A percentile compares a stretch with the other conserved stretches of the same genome.
These are phyloP conservation scores for Blastobotrys americana DNA, from an alignment of 805 yeast species.

Conservation along the genomic window DNA sequence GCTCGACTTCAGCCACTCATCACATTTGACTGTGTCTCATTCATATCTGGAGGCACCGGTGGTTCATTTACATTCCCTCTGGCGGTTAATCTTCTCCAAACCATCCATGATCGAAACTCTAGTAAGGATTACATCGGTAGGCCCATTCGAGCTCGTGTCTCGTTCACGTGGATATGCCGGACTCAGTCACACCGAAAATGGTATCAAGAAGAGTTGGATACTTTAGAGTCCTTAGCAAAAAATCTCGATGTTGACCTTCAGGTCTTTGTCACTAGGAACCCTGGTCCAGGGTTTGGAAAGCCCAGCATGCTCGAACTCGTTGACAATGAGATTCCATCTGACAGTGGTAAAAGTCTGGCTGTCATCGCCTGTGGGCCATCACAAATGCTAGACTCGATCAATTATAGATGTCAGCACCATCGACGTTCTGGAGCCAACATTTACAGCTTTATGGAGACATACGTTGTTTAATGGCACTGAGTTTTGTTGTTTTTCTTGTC, in stretches of 20 bases:
- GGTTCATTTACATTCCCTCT: conserved; percentile 42
- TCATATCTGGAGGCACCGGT: conserved; percentile 42
- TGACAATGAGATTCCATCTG: background rate
- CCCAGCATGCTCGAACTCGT: background rate
- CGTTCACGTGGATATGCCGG: background rate
- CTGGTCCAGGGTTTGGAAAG: background rate
- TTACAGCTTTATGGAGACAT: background rate
- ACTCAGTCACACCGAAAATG: background rate
- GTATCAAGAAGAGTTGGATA: background rate
- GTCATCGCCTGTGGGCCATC: background rate
- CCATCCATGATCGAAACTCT: background rate
- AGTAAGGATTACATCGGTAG: background rate
- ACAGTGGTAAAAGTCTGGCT: background rate
- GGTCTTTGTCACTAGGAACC: background rate
- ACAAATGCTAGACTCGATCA: background rate
- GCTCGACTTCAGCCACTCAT: conserved; percentile 37
- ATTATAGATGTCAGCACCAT: background rate
- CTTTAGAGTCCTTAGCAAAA: background rate
- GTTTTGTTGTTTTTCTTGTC: no score
- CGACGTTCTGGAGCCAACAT: background rate
- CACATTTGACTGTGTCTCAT: conserved; percentile 36
- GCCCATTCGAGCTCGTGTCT: background rate
- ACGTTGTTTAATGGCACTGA: background rate
- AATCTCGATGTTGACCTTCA: background rate
- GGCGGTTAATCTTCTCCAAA: conserved; percentile 35